Percentiles rank a stretch among this genome's conserved stretches.
These are phyloP conservation scores for Nelumbo lutea DNA, from an alignment of 164 flowering plant species.

Conservation along the genomic window DNA sequence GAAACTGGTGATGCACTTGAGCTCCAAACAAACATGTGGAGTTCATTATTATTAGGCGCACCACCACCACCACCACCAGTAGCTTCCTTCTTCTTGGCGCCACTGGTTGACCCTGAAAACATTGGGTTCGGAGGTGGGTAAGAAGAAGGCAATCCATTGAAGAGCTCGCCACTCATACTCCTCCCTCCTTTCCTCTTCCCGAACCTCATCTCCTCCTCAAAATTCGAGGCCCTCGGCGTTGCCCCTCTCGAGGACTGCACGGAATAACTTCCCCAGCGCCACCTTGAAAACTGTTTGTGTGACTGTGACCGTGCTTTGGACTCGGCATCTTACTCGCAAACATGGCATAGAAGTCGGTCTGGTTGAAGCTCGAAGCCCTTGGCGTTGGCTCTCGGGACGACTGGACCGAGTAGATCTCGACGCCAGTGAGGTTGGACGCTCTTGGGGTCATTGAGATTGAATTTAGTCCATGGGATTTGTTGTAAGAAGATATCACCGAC, in stretches of 20 bases:
- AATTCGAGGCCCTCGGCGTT: conserved; percentile 74
- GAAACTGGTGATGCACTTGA: conserved; percentile 64
- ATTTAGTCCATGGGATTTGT: conserved; percentile 13
- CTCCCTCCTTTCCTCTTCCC: conserved; percentile 35
- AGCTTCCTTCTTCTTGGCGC: conserved; percentile 24
- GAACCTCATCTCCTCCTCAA: conserved; percentile 57
- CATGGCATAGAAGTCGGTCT: conserved; percentile 73
- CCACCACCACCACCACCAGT: conserved; percentile 4
- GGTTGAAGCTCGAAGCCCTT: conserved; percentile 75
- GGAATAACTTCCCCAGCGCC: conserved; percentile 49
- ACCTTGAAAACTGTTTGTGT: conserved; percentile 31
- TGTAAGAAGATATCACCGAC: no score
- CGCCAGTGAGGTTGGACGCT: conserved; percentile 59
- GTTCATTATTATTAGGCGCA: conserved; percentile 42
- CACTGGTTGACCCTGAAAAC: conserved; percentile 11
- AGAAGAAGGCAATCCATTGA: conserved; percentile 13
- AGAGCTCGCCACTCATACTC: conserved; percentile 37
- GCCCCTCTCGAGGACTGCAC: conserved; percentile 66
- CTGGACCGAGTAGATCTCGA: conserved; percentile 50
- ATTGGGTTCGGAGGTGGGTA: no score
- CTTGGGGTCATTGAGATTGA: conserved; percentile 6
- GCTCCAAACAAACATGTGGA: conserved; percentile 63
- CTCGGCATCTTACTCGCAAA: conserved; percentile 60
- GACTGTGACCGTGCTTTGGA: conserved; percentile 46
- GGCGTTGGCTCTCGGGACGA: no score